Evolutionary conservation across 2,329 filamentous ascomycete genomes (phyloP).

Genomic region (Lachnellula hyalina): DNA sequence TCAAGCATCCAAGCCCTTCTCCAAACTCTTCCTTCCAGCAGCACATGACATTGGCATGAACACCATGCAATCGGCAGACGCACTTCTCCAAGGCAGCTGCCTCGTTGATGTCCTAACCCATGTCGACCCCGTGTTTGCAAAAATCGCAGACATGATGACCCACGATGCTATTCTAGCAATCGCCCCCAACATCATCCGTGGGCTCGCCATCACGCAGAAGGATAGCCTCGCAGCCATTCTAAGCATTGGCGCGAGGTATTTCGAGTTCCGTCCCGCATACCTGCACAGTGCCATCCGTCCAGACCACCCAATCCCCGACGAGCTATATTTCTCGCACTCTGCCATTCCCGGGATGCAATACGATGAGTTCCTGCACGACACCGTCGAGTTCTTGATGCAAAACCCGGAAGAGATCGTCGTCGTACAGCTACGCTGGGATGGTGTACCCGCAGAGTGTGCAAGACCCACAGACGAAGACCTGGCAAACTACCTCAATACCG

Average conservation of each 20-base stretch:
- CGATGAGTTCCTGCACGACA: conserved; percentile 36
- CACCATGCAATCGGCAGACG: conserved; percentile 39
- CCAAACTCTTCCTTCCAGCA: conserved; percentile 39
- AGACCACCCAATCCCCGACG: conserved; percentile 37
- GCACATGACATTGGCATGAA: conserved; percentile 49
- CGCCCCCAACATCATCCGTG: conserved; percentile 39
- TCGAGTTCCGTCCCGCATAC: conserved; percentile 47
- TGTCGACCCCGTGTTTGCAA: conserved; percentile 21
- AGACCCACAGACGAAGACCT: conserved; percentile 39
- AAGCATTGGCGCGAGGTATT: conserved; percentile 44
- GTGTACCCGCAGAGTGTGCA: conserved; percentile 42
- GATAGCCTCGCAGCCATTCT: conserved; percentile 41
- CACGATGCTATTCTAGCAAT: conserved; percentile 26
- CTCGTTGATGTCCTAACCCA: conserved; percentile 28
- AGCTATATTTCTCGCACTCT: conserved; percentile 46
- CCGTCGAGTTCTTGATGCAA: conserved; percentile 37
- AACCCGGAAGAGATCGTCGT: conserved; percentile 43
- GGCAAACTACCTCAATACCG: conserved; percentile 33
- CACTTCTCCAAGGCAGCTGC: conserved; percentile 32
- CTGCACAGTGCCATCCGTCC: conserved; percentile 38
- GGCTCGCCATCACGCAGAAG: conserved; percentile 47
- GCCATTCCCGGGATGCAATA: conserved; percentile 47
- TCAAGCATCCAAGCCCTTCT: conserved; percentile 37
- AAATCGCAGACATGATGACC: conserved; percentile 21
- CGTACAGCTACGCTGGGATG: conserved; percentile 46